Percentiles rank a stretch among this genome's conserved stretches.
phyloP scores from a whole-genome alignment of 345 rosid genomes.

The Pistacia vera region DNA sequence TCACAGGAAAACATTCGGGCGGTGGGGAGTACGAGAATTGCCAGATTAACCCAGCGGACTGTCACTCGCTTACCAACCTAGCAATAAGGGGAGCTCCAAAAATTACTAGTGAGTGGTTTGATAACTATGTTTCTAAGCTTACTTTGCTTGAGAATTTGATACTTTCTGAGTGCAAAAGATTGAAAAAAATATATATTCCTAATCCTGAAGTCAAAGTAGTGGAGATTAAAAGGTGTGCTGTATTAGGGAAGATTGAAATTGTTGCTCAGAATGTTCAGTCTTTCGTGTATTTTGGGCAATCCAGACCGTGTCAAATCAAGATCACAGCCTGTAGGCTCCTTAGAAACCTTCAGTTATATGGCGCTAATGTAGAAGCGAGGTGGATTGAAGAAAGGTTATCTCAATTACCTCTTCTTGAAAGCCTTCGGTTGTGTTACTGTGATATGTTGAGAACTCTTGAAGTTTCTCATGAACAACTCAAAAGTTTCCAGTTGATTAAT shows the following conservation, averaged over 20 bases:
- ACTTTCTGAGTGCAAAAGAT: background rate
- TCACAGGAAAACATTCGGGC: background rate
- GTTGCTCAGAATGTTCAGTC: background rate
- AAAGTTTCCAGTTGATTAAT: background rate
- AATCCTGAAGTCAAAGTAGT: background rate
- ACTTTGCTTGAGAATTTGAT: background rate
- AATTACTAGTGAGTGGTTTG: background rate
- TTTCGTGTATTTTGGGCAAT: background rate
- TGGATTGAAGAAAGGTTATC: background rate
- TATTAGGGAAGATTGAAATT: background rate
- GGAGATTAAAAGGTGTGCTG: background rate
- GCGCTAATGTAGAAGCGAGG: background rate
- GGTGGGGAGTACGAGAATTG: background rate
- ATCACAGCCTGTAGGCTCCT: background rate
- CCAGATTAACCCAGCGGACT: background rate
- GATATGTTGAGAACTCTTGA: background rate
- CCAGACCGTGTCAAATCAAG: background rate
- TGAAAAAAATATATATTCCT: background rate
- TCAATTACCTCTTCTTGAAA: background rate
- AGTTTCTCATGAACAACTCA: constrained; percentile 2
- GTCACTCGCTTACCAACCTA: background rate
- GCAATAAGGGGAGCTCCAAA: background rate
- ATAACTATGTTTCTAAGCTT: background rate
- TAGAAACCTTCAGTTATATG: background rate
- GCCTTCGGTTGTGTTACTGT: background rate